Conservation (phyloP, 2,329 filamentous ascomycete species). For the Ceratocystiopsis sp. region DNA sequence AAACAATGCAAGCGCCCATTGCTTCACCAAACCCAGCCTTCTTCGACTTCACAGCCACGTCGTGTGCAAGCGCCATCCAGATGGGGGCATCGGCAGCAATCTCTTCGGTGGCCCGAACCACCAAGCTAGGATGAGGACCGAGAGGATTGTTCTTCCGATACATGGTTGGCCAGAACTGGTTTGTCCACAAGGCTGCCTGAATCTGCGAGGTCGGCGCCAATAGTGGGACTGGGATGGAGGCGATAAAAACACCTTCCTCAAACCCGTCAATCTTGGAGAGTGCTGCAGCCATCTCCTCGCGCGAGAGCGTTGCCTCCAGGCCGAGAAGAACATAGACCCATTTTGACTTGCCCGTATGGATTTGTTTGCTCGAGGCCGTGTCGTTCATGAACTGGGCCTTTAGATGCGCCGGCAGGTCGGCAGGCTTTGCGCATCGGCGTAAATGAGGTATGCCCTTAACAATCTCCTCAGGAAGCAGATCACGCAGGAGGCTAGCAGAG, state of each 20-base stretch:
- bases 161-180: constrained; percentile 66
- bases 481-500: constrained; percentile 32
- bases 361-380: constrained; percentile 32
- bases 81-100: constrained; percentile 44
- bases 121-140: constrained; percentile 62
- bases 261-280: constrained; percentile 32
- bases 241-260: constrained; percentile 36
- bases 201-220: constrained; percentile 58
- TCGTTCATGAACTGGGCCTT: constrained; percentile 45
- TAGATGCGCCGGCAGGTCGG: constrained; percentile 48
- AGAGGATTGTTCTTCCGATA: constrained; percentile 81
- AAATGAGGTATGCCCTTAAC: constrained; percentile 53
- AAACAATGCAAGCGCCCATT: constrained; percentile 61
- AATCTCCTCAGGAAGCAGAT: constrained; percentile 39
- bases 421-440: constrained; percentile 57
- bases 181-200: constrained; percentile 58
- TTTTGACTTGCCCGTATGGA: constrained; percentile 42
- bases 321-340: constrained; percentile 43
- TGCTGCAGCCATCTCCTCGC: constrained; percentile 31
- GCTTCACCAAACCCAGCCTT: constrained; percentile 44
- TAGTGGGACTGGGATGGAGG: constrained; percentile 50
- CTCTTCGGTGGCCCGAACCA: constrained; percentile 51
- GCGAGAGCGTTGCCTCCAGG: constrained; percentile 32
- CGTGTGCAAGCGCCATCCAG: constrained; percentile 52
- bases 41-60: constrained; percentile 43